Evolutionary conservation across 2,329 filamentous ascomycete species (phyloP).

Genomic region (Cordyceps tenuipes): DNA sequence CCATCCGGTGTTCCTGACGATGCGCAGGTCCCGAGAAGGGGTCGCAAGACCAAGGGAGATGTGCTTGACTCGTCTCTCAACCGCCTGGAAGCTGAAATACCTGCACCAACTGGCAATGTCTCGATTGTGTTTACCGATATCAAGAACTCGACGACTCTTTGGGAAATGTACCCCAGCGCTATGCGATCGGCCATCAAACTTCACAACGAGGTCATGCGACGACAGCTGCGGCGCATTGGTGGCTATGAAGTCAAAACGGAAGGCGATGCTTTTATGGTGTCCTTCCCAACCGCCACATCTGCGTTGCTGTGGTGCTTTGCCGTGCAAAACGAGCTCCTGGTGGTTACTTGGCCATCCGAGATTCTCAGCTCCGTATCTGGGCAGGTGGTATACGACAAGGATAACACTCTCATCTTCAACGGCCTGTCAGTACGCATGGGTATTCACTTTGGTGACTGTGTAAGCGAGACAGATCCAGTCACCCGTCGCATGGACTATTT

Average conservation of each 20-base stretch:
- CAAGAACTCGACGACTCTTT: constrained; percentile 92
- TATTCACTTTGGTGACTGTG: constrained; percentile 88
- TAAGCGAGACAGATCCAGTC: constrained; percentile 92
- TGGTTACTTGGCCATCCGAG: constrained; percentile 88
- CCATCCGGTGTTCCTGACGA: constrained; percentile 68
- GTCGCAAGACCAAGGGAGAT: constrained; percentile 53
- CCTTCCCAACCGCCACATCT: constrained; percentile 91
- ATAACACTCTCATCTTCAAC: constrained; percentile 84
- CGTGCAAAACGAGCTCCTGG: constrained; percentile 78
- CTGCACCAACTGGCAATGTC: constrained; percentile 82
- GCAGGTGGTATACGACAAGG: constrained; percentile 72
- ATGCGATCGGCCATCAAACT: constrained; percentile 97
- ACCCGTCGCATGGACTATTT: constrained; percentile 99
- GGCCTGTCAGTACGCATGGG: constrained; percentile 96
- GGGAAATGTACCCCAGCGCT: constrained; percentile 89
- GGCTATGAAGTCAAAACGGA: constrained; percentile 99
- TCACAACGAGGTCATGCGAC: constrained; percentile 94
- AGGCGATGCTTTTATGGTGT: constrained; percentile 99
- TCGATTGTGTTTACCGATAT: constrained; percentile 98
- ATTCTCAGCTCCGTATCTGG: constrained; percentile 81
- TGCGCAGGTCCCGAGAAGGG: constrained; percentile 55
- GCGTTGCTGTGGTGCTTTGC: constrained; percentile 95
- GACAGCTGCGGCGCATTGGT: constrained; percentile 85
- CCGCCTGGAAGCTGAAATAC: constrained; percentile 80
- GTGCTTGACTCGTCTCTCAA: constrained; percentile 81